Evolutionary conservation across 768 basidiomycete species (phyloP).

Genomic region (Pulveroboletus frians): DNA sequence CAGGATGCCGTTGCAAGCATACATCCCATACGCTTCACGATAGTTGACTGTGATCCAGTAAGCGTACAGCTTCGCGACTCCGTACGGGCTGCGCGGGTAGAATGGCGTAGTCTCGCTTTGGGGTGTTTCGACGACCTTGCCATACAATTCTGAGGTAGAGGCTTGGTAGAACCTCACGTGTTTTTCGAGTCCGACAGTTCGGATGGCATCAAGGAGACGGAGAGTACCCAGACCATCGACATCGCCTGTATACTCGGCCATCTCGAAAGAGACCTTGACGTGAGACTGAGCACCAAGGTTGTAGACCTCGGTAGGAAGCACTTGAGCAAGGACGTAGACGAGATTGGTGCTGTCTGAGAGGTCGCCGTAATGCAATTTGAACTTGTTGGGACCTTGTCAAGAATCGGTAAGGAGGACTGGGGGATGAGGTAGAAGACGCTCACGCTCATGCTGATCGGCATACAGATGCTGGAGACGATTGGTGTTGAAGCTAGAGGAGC

Average conservation of each 20-base stretch:
- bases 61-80: slow-evolving; percentile 90
- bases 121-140: slow-evolving; percentile 92
- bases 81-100: slow-evolving; percentile 97
- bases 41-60: slow-evolving; percentile 92
- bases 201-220: slow-evolving; percentile 91
- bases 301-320: slow-evolving; percentile 94
- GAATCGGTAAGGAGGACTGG: slow-evolving; percentile 2
- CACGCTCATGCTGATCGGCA: slow-evolving; percentile 88
- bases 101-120: slow-evolving; percentile 96
- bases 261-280: slow-evolving; percentile 99
- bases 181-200: slow-evolving; percentile 91
- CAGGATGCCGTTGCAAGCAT: slow-evolving; percentile 92
- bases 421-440: slow-evolving; percentile 22
- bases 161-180: slow-evolving; percentile 97
- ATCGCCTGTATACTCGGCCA: slow-evolving; percentile 98
- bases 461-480: slow-evolving; percentile 91
- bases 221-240: slow-evolving; percentile 95
- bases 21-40: slow-evolving; percentile 95
- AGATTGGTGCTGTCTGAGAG: slow-evolving; percentile 95
- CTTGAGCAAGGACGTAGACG: slow-evolving; percentile 92
- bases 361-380: slow-evolving; percentile 89
- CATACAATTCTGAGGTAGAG: slow-evolving; percentile 95
- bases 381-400: slow-evolving; percentile 58
- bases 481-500: slow-evolving; percentile 98
- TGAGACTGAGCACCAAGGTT: slow-evolving; percentile 97